Base-by-base conservation (phyloP, 2,329 filamentous ascomycete species). In the Lachnellula occidentalis region DNA sequence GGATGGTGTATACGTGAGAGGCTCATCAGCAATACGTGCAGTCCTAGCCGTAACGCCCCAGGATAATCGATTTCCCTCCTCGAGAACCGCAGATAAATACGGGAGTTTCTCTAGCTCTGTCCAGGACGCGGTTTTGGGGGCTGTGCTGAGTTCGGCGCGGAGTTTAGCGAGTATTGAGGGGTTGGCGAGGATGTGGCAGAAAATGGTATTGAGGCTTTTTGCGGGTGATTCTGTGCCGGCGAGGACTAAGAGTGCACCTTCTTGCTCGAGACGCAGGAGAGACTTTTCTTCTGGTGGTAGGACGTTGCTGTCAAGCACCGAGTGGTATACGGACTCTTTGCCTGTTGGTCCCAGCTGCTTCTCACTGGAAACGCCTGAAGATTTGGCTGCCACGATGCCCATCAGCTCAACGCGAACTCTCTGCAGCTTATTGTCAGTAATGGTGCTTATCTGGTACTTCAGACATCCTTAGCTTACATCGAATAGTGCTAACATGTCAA, bases 181-280 rank as follows among this genome's bases (percentile, higher is more conserved):
- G 19, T 71, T 63, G n/a, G 59, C 54, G 22, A 71, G 67, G 2
- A 74, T 57, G 64, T 71, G 53, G 61, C 67, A 74, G 6, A 67
- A 60, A 7, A 68, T 58, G 12, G 70, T 54, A 4, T 64, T 57
- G 9, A 75, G 61, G 0, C 66, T 61, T 53, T 64, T 64, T 7
- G 62, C 65, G 1, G 65, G 67, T 0, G 71, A 74, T 39, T 72
- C 69, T 27, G 67, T 69, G 1, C 69, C 72, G 2, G 71, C 72
- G 1, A 57, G 51, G 21, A 61, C 64, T 9, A 70, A 64, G 1
- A 73, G 41, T 1, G 62, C 57, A 14, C 61, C 65, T 22, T 74
- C 72, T 3, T 66, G 60, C 4, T 60, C 58, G 3, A 74, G 60
- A 1, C 71, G 64, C 2, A 51, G 36, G 0, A 64, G 19, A 0